phyloP scores from a whole-genome alignment of 2,329 filamentous ascomycete genomes.

The Pseudogymnoascus verrucosus region DNA sequence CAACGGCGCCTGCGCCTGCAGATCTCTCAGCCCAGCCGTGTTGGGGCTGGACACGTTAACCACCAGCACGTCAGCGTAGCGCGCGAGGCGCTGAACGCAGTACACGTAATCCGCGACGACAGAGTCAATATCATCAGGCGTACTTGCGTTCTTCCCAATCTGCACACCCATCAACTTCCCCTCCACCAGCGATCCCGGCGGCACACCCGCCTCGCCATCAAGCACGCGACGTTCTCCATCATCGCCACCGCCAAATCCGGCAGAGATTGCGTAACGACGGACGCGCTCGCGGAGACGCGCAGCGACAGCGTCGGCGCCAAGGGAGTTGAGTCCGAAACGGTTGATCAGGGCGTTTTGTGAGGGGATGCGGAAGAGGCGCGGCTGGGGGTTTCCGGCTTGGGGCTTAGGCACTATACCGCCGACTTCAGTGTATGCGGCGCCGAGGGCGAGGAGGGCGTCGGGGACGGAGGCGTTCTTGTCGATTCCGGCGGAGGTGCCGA shows the following conservation, averaged over 20 bases:
- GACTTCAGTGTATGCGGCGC: constrained; percentile 82
- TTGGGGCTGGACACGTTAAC: constrained; percentile 98
- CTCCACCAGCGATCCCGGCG: constrained; percentile 68
- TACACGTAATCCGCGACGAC: constrained; percentile 77
- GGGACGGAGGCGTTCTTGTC: constrained; percentile 92
- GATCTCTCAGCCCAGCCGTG: constrained; percentile 78
- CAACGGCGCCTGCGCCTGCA: constrained; percentile 79
- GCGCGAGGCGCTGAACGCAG: constrained; percentile 74
- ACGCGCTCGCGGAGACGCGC: constrained; percentile 69
- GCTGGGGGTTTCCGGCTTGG: constrained; percentile 79
- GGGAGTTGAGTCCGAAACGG: constrained; percentile 88
- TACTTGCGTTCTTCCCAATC: constrained; percentile 94
- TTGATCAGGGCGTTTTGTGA: constrained; percentile 86
- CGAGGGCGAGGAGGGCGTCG: constrained; percentile 74
- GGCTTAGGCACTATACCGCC: constrained; percentile 84
- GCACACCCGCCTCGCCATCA: constrained; percentile 67
- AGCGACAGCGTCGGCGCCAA: constrained; percentile 82
- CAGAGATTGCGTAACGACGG: constrained; percentile 62
- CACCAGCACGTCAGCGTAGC: constrained; percentile 90
- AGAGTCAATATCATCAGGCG: constrained; percentile 79
- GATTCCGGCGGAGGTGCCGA: constrained; percentile 90
- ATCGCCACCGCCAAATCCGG: constrained; percentile 57
- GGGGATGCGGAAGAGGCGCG: constrained; percentile 79
- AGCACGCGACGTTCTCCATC: constrained; percentile 64
- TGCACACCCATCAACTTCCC: constrained; percentile 83